Conservation (phyloP, 345 rosid genomes). For the Eucalyptus marginata region DNA sequence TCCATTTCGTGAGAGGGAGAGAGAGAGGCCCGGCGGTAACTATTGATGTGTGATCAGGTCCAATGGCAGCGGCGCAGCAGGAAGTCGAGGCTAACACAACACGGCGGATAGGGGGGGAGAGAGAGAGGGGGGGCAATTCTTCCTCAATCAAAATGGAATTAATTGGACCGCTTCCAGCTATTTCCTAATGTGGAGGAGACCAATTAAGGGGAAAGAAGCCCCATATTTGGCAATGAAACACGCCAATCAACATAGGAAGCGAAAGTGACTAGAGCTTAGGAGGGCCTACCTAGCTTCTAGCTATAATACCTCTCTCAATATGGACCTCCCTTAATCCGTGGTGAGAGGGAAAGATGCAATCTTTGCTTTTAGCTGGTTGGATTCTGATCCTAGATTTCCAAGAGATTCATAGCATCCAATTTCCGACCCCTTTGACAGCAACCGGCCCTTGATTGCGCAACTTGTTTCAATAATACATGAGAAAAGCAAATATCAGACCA, state of each 20-base stretch:
- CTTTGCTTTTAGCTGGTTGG: background rate
- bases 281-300: background rate
- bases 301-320: background rate
- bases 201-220: background rate
- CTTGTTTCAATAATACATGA: background rate
- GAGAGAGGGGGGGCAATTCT: background rate
- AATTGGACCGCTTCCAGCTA: background rate
- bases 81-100: background rate
- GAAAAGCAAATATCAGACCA: background rate
- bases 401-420: background rate
- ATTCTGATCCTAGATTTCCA: background rate
- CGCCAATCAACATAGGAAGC: background rate
- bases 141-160: background rate
- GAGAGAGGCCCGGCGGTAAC: background rate
- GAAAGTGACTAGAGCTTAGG: background rate
- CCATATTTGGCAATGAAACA: background rate
- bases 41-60: background rate
- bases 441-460: background rate
- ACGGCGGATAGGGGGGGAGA: background rate
- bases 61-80: background rate
- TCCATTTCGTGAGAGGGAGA: background rate
- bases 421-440: background rate
- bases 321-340: background rate
- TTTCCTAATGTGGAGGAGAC: background rate
- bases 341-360: background rate